Conservation (phyloP, 768 basidiomycete genomes). For the Lactarius tabidus region DNA sequence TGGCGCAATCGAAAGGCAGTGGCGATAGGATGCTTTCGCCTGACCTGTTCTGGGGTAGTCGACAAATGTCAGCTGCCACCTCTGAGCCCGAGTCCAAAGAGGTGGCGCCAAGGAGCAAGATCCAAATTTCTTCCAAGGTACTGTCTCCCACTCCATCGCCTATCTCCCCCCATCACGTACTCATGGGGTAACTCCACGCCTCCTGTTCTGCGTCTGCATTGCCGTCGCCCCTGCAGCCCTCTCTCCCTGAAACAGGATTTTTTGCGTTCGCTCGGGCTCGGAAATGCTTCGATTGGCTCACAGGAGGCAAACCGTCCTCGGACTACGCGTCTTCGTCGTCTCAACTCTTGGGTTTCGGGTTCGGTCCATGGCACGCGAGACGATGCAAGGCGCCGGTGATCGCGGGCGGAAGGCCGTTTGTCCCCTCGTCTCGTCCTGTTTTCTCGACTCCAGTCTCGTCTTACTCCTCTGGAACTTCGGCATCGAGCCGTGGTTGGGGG, state of each 20-base stretch:
- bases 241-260: background rate
- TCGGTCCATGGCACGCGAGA: background rate
- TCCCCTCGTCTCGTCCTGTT: background rate
- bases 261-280: background rate
- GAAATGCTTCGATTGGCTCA: slow-evolving; percentile 1
- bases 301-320: background rate
- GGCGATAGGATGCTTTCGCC: slow-evolving; percentile 34
- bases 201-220: background rate
- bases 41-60: slow-evolving; percentile 39
- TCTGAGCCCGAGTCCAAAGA: slow-evolving; percentile 11
- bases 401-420: slow-evolving; percentile 1
- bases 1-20: slow-evolving; percentile 39
- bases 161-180: background rate
- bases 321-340: slow-evolving; percentile 1
- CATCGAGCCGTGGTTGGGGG: slow-evolving; percentile 10
- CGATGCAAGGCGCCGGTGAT: background rate
- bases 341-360: background rate
- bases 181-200: background rate
- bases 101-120: slow-evolving; percentile 2
- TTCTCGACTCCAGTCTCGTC: slow-evolving; percentile 12
- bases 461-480: slow-evolving; percentile 12
- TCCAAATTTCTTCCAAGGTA: slow-evolving; percentile 9
- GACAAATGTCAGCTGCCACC: slow-evolving; percentile 30
- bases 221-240: background rate
- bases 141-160: background rate